These are phyloP conservation scores for Ogataea saltuana DNA, from an alignment of 805 yeast genomes.

Conservation along the genomic window DNA sequence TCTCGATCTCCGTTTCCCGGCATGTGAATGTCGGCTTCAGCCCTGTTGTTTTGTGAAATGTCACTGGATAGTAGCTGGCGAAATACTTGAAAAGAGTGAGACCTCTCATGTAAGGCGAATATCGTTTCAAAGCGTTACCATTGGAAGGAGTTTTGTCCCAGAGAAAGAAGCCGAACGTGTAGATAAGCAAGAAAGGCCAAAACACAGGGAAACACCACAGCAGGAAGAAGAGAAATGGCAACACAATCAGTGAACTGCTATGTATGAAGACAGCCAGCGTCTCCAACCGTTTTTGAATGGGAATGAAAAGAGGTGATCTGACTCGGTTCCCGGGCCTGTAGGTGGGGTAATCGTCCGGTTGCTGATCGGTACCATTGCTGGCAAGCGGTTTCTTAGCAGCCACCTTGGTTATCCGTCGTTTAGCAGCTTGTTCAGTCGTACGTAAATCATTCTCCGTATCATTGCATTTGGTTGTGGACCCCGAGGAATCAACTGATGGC, in stretches of 20 bases:
- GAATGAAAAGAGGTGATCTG: constrained; percentile 58
- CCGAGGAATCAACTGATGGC: constrained; percentile 6
- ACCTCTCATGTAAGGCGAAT: constrained; percentile 57
- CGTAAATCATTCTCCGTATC: not conserved
- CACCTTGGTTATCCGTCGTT: constrained; percentile 2
- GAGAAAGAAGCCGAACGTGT: constrained; percentile 56
- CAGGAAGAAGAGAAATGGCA: constrained; percentile 55
- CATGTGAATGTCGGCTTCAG: constrained; percentile 69
- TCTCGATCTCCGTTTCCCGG: constrained; percentile 1
- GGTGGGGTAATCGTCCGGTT: constrained; percentile 13
- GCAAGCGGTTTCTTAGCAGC: too few species aligned
- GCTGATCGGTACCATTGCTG: too few species aligned
- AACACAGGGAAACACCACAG: constrained; percentile 46
- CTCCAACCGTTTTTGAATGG: constrained; percentile 58
- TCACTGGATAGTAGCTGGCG: constrained; percentile 78
- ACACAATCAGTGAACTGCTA: constrained; percentile 64
- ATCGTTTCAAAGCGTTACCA: constrained; percentile 64
- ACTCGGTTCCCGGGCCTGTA: constrained; percentile 35
- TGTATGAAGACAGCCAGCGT: constrained; percentile 75
- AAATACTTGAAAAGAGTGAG: constrained; percentile 67
- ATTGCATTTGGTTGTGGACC: not conserved
- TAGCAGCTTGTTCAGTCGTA: not conserved
- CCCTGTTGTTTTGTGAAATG: constrained; percentile 63
- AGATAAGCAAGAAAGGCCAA: constrained; percentile 71
- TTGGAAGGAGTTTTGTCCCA: constrained; percentile 69